Evolutionary conservation across 1,284 basidiomycete genomes (phyloP), one percentile per base, ranked within the genome.

Genomic region (Rugosomyces carneus): DNA sequence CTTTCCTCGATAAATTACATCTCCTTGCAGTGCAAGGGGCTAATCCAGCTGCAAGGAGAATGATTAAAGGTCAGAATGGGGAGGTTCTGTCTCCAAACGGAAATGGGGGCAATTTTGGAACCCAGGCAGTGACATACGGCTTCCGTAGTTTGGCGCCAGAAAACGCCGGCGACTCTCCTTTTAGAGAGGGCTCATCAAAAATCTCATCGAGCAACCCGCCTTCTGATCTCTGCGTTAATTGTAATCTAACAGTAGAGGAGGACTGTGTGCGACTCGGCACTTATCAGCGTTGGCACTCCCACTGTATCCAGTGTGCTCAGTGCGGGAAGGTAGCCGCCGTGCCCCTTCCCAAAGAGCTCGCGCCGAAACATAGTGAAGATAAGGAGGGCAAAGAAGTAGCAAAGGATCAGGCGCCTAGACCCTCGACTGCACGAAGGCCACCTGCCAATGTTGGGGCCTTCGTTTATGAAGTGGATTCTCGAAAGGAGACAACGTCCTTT

Each of bases 201-300:
- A 64, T 76, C 32, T 71, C 73, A 11, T 73, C 78, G 20, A 78
- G 68, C 47, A 80, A 79, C 53, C 84, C 84, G 15, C 87, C 88
- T 6, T 86, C 84, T 21, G 96, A 99, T 69, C 78, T 94, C 29
- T 99, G 96, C 61, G 80, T 91, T 39, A 84, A 81, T 54, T 99
- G 96, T 63, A 78, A 79, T 34, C 73, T 84, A 52, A 95, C 94
- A 0, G 90, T 99, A 18, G 96, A 99, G 65, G 96, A 99, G 63
- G 95, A 99, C 59, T 99, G 96, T 60, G 84, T 92, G 34, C 78
- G 95, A 46, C 71, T 95, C 23, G 94, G 93, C 29, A 93, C 93
- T 24, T 94, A 93, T 67, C 84, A 93, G 60, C 79, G 96, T 42
- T 99, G 96, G 96, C 96, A 99, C 66, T 89, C 91, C 2, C 77